These are phyloP conservation scores for Pythium rhizo-oryzae DNA, from an alignment of 352 stramenopile genomes.

Conservation along the genomic window DNA sequence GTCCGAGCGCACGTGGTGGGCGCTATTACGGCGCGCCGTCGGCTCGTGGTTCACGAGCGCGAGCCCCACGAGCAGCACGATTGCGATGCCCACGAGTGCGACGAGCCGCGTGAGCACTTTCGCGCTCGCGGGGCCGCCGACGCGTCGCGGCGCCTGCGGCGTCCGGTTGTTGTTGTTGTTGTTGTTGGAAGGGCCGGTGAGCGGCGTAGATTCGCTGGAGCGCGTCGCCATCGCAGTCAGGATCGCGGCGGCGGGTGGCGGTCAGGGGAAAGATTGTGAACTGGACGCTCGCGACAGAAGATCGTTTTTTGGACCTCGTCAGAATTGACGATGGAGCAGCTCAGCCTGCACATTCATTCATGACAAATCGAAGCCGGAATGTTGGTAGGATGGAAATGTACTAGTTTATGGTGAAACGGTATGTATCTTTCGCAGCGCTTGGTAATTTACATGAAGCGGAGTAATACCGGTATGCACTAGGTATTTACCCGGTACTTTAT, in stretches of 20 bases:
- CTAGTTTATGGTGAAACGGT: too few relatives aligned
- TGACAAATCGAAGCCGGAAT: too few relatives aligned
- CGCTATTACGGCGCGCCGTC: neutral
- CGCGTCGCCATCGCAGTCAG: neutral
- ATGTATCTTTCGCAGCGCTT: too few relatives aligned
- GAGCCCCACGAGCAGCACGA: conserved; percentile 8
- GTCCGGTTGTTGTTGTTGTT: neutral
- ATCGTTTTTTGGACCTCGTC: neutral
- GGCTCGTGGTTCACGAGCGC: neutral
- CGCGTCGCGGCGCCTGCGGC: neutral
- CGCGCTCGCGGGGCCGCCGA: neutral
- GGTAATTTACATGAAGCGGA: too few relatives aligned
- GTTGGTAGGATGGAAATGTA: too few relatives aligned
- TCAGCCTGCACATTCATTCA: too few relatives aligned
- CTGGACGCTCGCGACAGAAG: neutral
- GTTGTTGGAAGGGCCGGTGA: too few relatives aligned
- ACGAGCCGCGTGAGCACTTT: neutral
- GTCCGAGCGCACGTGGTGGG: neutral
- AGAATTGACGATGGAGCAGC: neutral
- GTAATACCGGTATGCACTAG: neutral
- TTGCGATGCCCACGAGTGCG: neutral
- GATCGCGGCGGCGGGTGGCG: too few relatives aligned
- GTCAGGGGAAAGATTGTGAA: neutral
- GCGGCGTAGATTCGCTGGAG: neutral
- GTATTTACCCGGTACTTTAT: neutral